Percentiles rank a stretch among this genome's conserved stretches.
Evolutionary conservation across 179 eudicot genomes (phyloP).

Genomic region (Corrigiola litoralis): DNA sequence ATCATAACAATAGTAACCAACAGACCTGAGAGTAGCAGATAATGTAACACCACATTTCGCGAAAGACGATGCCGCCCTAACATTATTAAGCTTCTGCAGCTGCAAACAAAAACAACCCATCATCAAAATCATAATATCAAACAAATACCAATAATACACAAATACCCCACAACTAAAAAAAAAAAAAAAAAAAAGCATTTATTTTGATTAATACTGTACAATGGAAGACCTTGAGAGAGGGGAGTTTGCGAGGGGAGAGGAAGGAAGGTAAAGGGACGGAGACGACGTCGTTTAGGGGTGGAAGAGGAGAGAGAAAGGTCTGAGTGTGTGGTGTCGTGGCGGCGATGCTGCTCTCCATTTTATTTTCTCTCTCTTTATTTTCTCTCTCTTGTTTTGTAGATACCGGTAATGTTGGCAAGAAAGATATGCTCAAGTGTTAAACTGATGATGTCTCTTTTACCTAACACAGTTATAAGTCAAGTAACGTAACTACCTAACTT

Average conservation of each 20-base stretch:
- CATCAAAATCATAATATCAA: background rate
- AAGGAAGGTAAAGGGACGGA: slow-evolving; percentile 1
- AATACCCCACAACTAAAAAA: background rate
- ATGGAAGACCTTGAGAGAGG: slow-evolving; percentile 27
- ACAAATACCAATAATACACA: background rate
- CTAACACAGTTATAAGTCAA: no score
- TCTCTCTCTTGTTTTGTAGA: background rate
- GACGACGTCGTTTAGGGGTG: background rate
- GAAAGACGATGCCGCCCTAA: slow-evolving; percentile 13
- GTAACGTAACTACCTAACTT: background rate
- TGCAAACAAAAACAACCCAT: slow-evolving; percentile 2
- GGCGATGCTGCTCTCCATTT: slow-evolving; percentile 23
- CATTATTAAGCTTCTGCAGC: slow-evolving; percentile 34
- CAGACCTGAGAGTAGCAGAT: slow-evolving; percentile 26
- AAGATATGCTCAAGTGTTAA: no score
- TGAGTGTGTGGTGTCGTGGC: slow-evolving; percentile 4
- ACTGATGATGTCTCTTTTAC: background rate
- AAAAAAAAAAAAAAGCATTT: background rate
- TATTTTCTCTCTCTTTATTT: background rate
- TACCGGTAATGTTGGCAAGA: no score
- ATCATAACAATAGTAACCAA: no score
- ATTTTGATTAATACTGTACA: no score
- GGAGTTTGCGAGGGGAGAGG: background rate
- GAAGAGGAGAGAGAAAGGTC: slow-evolving; percentile 11
- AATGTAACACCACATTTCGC: slow-evolving; percentile 33